Percentiles rank a stretch among this genome's conserved stretches.
These are phyloP conservation scores for Pestalotiopsis sp. DNA, from an alignment of 2,329 filamentous ascomycete species.

Conservation along the genomic window DNA sequence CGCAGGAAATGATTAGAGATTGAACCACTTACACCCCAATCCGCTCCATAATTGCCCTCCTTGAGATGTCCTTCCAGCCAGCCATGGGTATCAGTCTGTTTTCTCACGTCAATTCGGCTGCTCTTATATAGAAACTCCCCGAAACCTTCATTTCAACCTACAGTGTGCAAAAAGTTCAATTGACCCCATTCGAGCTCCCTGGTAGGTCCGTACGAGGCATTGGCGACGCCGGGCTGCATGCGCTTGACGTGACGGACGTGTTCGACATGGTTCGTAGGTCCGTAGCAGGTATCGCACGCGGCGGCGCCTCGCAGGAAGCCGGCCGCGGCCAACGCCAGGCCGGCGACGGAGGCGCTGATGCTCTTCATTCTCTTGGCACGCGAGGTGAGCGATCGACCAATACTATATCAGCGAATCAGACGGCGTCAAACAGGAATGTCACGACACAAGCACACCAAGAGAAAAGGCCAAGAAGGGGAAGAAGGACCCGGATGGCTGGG, in stretches of 20 bases:
- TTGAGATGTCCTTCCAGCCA: constrained; percentile 65
- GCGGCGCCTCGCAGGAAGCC: constrained; percentile 22
- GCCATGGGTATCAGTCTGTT: constrained; percentile 59
- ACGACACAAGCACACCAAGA: constrained; percentile 1
- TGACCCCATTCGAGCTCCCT: constrained; percentile 62
- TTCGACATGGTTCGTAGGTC: constrained; percentile 41
- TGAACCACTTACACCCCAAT: constrained; percentile 51
- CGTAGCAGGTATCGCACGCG: constrained; percentile 46
- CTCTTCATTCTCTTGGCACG: constrained; percentile 8
- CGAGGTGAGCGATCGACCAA: background rate
- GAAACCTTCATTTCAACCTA: constrained; percentile 21
- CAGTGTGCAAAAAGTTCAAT: constrained; percentile 63
- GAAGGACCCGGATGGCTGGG: background rate
- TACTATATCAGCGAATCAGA: background rate
- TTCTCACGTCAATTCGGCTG: background rate
- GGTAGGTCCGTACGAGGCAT: constrained; percentile 45
- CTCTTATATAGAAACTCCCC: background rate
- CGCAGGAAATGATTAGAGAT: background rate
- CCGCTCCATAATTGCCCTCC: constrained; percentile 65
- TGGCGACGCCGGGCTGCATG: constrained; percentile 48
- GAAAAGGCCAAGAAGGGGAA: constrained; percentile 1
- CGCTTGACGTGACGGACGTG: constrained; percentile 51
- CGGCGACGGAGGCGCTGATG: background rate
- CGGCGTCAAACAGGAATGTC: background rate
- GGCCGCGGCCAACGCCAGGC: constrained; percentile 15